Conservation (phyloP, 1,139 yeast species). For the Sugiyamaella novakii region DNA sequence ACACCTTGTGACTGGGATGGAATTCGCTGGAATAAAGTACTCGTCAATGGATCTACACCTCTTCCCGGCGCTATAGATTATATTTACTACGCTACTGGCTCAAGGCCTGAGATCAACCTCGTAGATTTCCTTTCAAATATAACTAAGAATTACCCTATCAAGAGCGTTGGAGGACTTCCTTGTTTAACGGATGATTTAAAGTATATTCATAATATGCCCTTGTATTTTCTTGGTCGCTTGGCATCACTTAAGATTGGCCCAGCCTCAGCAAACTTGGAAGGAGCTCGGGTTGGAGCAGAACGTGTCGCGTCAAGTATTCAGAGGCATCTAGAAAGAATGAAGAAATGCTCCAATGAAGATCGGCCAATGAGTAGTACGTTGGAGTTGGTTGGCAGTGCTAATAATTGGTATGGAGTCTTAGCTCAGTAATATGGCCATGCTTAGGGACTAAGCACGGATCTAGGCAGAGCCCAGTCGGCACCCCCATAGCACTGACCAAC, state of each 20-base stretch:
- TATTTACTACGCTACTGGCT: conserved; percentile 52
- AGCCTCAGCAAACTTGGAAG: conserved; percentile 53
- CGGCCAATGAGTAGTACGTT: neutral
- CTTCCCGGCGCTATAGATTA: conserved; percentile 40
- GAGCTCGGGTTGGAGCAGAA: conserved; percentile 54
- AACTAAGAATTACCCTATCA: conserved; percentile 40
- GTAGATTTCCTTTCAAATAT: conserved; percentile 43
- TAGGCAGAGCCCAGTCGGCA: neutral
- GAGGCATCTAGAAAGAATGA: neutral
- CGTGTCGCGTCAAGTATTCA: conserved; percentile 40
- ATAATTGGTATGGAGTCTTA: conserved; percentile 13
- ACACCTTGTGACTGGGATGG: conserved; percentile 20
- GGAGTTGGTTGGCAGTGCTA: conserved; percentile 10
- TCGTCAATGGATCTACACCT: conserved; percentile 1
- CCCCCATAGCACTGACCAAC: no score
- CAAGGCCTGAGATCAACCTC: conserved; percentile 37
- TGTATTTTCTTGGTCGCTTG: conserved; percentile 50
- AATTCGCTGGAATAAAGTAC: conserved; percentile 16
- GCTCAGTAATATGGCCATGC: conserved; percentile 6
- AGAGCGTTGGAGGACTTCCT: conserved; percentile 47
- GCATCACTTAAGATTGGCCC: conserved; percentile 53
- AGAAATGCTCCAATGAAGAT: neutral
- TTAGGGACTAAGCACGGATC: neutral
- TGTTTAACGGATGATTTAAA: conserved; percentile 52
- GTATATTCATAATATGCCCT: conserved; percentile 48